Base-by-base conservation (phyloP, 169 alveolate genomes). In the Cryptosporidium baileyi region DNA sequence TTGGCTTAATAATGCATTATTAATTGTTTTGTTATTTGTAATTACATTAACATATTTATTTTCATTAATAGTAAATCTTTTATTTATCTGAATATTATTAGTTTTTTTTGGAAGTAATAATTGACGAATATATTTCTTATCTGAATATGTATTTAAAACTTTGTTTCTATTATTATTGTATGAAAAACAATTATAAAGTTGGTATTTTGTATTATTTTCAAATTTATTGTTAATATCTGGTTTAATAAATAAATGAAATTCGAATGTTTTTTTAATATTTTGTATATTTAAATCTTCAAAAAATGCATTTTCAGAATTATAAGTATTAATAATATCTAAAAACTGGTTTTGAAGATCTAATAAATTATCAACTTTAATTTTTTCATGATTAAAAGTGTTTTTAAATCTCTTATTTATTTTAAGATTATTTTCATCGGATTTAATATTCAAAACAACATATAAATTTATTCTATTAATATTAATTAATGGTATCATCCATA, bases 401-500 rank as follows among this genome's bases (percentile, higher is more conserved):
- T 7, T 62, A 17, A 3, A 17, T 15, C 24, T 62, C 24, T 34
- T 41, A 24, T 62, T 62, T 24, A 62, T 9, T 19, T 8, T 38
- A 19, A 6, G 4, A 41, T 28, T 62, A 0, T 62, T 62, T 22
- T 62, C 80, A 22, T 62, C 80, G 24, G 80, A 62, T 24, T 43
- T 62, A 6, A 8, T 59, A 9, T 43, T 62, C 15, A 62, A 34
- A 3, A 62, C 80, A 22, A 62, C 2, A 26, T 62, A 62, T 8
- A 62, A 34, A 43, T 62, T 62, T 11, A 62, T 62, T 62, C 80
- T 62, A 19, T 1, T 62, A 34, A 62, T 62, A 43, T 65, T 45
- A 17, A 51, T 47, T 7, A 65, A 3, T 2, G 81, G 81, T 9
- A 65, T 30, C 45, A 51, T 45, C 81, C 81, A 65, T 8, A 47